These are phyloP conservation scores for Diplosphaera chodatii DNA, from an alignment of 139 green algal species.

Conservation along the genomic window DNA sequence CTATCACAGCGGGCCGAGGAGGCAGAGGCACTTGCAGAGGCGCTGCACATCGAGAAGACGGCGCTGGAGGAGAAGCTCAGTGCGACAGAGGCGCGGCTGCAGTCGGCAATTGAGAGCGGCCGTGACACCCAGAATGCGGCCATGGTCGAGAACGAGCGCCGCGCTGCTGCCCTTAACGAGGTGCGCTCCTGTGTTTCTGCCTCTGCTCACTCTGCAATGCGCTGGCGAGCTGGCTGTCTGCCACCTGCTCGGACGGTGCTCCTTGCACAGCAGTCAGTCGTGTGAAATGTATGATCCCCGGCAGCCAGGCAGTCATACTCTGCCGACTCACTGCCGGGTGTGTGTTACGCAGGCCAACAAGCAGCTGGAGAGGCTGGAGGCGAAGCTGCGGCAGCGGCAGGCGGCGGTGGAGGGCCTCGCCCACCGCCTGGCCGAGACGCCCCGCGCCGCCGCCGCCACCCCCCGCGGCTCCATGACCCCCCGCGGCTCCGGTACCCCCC, in stretches of 20 bases:
- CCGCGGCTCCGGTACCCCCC: too few relatives aligned
- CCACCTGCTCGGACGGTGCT: too few relatives aligned
- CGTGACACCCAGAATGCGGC: background rate
- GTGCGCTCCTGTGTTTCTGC: background rate
- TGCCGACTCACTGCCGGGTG: too few relatives aligned
- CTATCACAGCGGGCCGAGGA: background rate
- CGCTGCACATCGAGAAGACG: background rate
- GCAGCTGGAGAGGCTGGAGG: background rate
- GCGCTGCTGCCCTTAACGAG: background rate
- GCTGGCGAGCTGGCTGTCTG: too few relatives aligned
- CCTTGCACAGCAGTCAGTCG: too few relatives aligned
- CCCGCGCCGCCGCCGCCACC: background rate
- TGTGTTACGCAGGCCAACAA: constrained; percentile 1
- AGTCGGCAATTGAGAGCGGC: background rate
- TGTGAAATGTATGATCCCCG: too few relatives aligned
- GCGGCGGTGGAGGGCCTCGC: background rate
- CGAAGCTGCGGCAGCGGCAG: background rate
- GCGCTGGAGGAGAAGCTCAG: background rate
- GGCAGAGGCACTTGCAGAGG: background rate
- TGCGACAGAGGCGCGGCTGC: background rate
- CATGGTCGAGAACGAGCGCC: background rate
- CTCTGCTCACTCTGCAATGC: too few relatives aligned
- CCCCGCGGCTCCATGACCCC: too few relatives aligned
- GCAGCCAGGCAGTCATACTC: too few relatives aligned
- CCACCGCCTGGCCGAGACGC: background rate